Base-by-base conservation (phyloP, 2,329 filamentous ascomycete species). In the Scedosporium aurantiacum region DNA sequence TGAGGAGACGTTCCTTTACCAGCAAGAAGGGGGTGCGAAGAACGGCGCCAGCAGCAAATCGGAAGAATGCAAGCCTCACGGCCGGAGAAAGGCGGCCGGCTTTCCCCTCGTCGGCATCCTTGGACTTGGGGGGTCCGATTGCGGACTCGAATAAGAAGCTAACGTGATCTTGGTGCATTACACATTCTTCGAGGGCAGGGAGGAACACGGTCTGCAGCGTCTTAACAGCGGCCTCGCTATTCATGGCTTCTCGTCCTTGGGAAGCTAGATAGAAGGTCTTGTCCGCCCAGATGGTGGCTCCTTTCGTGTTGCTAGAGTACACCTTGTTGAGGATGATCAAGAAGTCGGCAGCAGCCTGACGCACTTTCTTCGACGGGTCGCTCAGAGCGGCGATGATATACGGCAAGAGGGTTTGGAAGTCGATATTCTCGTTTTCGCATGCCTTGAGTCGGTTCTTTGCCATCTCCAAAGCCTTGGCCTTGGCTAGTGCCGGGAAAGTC, bases 321-420 rank as follows among this genome's bases (percentile, higher is more conserved):
- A 79, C 69, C 7, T 72, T 71, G 12, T 79, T 77, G 12, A 92
- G 68, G 2, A 82, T 76, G 27, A 82, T 74, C 37, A 90, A 70
- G 37, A 92, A 78, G 59, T 87, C 82, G 23, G 87, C 85, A 21
- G 91, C 89, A 58, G 90, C 85, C 64, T 86, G 84, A 54, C 92
- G 87, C 50, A 96, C 87, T 64, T 85, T 84, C 64, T 87, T 85
- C 1, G 89, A 89, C 4, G 85, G 75, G 70, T 97, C 93, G 25
- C 84, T 79, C 18, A 97, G 80, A 23, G 88, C 89, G 43, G 82
- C 78, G 55, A 97, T 75, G 37, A 87, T 78, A 73, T 96, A 97
- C 2, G 93, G 93, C n/a, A 96, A 70, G 18, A 97, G 71, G 10
- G 84, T 82, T 70, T 97, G 93, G 57, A 92, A 79, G 70, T 96